Conservation (phyloP, 1,284 basidiomycete genomes). For the Rugosomyces carneus region DNA sequence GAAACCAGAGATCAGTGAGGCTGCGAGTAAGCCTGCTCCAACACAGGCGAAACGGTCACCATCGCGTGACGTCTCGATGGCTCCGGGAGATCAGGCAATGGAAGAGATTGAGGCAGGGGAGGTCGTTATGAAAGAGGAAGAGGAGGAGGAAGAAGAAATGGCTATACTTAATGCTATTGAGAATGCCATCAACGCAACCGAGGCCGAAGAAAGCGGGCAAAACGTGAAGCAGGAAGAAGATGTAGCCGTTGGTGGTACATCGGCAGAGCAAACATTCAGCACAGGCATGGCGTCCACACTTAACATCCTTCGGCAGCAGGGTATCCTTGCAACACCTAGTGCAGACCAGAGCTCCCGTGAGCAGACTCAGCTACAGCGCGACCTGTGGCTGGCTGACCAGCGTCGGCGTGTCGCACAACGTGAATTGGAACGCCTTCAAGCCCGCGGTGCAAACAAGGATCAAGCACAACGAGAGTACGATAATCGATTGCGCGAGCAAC, state of each 20-base stretch:
- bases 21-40: constrained; percentile 26
- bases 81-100: constrained; percentile 53
- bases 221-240: constrained; percentile 28
- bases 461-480: constrained; percentile 94
- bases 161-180: constrained; percentile 73
- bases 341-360: constrained; percentile 78
- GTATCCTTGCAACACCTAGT: constrained; percentile 67
- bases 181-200: constrained; percentile 52
- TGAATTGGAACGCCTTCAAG: constrained; percentile 72
- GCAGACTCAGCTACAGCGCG: constrained; percentile 75
- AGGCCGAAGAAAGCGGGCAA: constrained; percentile 43
- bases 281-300: constrained; percentile 86
- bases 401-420: constrained; percentile 70
- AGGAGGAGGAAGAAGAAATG: constrained; percentile 61
- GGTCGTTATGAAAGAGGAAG: constrained; percentile 69
- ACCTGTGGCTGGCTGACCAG: constrained; percentile 88
- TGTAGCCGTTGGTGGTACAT: constrained; percentile 49
- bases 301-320: constrained; percentile 85
- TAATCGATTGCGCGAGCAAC: constrained; percentile 86
- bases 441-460: constrained; percentile 81
- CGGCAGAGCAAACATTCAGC: constrained; percentile 67
- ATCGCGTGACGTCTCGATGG: constrained; percentile 50
- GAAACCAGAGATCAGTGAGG: constrained; percentile 49
- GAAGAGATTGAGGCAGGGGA: constrained; percentile 80
- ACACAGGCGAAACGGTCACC: constrained; percentile 34